Conservation (phyloP, 2,329 filamentous ascomycete species). For the Cryphonectria naterciae region DNA sequence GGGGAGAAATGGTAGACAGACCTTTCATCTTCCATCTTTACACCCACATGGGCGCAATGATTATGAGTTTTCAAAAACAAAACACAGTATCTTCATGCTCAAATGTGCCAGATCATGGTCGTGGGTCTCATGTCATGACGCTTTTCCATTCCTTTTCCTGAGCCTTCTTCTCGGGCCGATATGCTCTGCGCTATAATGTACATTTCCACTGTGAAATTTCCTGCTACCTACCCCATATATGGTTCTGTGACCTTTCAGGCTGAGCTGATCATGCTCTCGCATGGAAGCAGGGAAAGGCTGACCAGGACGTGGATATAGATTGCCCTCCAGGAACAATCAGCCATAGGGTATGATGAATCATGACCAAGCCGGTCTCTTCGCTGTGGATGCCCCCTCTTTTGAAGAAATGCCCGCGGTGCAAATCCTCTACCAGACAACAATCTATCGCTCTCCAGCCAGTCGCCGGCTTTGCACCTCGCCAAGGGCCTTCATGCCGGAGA, state of each 20-base stretch:
- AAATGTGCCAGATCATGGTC: not conserved
- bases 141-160: slow-evolving; percentile 10
- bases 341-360: not conserved
- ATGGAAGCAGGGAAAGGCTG: not conserved
- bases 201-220: slow-evolving; percentile 4
- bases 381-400: not conserved
- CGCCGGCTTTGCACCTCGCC: slow-evolving; percentile 91
- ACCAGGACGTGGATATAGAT: not conserved
- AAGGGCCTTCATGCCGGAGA: slow-evolving; percentile 88
- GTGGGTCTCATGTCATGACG: not conserved
- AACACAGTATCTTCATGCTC: not conserved
- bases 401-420: not conserved
- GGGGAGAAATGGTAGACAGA: not conserved
- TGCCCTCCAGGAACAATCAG: not conserved
- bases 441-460: slow-evolving; percentile 70
- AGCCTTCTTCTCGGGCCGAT: not conserved
- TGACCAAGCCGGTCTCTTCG: not conserved
- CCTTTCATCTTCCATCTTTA: not conserved
- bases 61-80: not conserved
- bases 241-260: not conserved
- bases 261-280: not conserved
- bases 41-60: not conserved
- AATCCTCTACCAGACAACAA: not conserved
- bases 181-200: slow-evolving; percentile 24
- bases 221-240: not conserved